phyloP scores from a whole-genome alignment of 2,329 filamentous ascomycete genomes.

The Diaporthe aspalathi region DNA sequence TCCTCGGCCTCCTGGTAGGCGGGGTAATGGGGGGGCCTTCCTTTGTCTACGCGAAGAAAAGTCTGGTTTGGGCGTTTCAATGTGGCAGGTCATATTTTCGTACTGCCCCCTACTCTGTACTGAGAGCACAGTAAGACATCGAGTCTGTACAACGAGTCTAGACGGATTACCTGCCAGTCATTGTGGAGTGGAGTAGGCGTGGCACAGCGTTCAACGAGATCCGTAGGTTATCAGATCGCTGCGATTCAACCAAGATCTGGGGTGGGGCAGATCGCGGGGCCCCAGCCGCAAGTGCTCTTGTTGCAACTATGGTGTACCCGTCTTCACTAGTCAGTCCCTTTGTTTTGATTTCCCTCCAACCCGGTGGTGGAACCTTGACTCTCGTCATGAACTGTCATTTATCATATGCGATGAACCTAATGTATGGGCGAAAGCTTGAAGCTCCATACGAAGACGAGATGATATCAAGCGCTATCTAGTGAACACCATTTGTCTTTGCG shows the following conservation, averaged over 20 bases:
- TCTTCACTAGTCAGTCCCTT: too few species aligned
- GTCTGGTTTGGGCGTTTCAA: neutral
- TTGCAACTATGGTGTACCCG: neutral
- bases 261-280: neutral
- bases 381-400: neutral
- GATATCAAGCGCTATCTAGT: slow-evolving; percentile 1
- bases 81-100: neutral
- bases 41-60: neutral
- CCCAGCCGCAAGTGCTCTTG: neutral
- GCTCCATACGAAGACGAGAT: neutral
- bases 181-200: too few species aligned
- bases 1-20: neutral
- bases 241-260: neutral
- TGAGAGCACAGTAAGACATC: too few species aligned
- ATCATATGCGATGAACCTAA: slow-evolving; percentile 1
- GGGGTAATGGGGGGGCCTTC: neutral
- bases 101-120: neutral
- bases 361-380: too few species aligned
- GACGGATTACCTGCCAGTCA: too few species aligned
- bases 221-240: neutral
- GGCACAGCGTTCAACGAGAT: neutral
- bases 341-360: too few species aligned
- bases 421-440: neutral
- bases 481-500: slow-evolving; percentile 30
- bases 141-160: too few species aligned